Conservation (phyloP, 495 filamentous ascomycete species). For the Physcia stellaris region DNA sequence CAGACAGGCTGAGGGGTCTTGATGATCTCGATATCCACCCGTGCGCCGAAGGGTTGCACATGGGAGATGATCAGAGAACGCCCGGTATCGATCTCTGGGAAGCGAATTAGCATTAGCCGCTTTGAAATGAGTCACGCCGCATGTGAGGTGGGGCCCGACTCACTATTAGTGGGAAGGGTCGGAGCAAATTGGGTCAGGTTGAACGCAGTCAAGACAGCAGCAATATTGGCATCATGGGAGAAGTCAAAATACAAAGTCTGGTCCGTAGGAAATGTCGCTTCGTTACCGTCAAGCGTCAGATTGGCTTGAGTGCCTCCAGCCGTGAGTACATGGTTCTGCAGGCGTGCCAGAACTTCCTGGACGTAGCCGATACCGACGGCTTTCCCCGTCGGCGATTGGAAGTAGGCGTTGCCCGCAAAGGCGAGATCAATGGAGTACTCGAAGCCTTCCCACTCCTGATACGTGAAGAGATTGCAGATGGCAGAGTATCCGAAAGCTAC, state of each 20-base stretch:
- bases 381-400: conserved; percentile 45
- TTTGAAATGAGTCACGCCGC: neutral
- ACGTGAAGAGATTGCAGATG: conserved; percentile 43
- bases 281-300: conserved; percentile 34
- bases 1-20: conserved; percentile 36
- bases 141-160: conserved; percentile 23
- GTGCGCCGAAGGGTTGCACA: conserved; percentile 44
- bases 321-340: conserved; percentile 38
- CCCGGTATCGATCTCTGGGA: conserved; percentile 11
- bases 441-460: conserved; percentile 41
- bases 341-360: conserved; percentile 44
- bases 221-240: conserved; percentile 27
- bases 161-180: conserved; percentile 24
- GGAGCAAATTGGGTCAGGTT: conserved; percentile 39
- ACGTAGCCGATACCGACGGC: conserved; percentile 52
- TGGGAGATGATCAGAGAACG: conserved; percentile 41
- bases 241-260: conserved; percentile 37
- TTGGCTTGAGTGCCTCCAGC: conserved; percentile 44
- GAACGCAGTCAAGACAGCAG: conserved; percentile 34
- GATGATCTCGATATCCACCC: conserved; percentile 53
- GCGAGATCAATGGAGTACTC: conserved; percentile 43
- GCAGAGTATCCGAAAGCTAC: conserved; percentile 44
- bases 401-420: conserved; percentile 44
- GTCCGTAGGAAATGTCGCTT: conserved; percentile 31
- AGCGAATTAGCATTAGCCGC: neutral